Evolutionary conservation across 805 yeast species (phyloP).

Genomic region (Wickerhamiella galacta): DNA sequence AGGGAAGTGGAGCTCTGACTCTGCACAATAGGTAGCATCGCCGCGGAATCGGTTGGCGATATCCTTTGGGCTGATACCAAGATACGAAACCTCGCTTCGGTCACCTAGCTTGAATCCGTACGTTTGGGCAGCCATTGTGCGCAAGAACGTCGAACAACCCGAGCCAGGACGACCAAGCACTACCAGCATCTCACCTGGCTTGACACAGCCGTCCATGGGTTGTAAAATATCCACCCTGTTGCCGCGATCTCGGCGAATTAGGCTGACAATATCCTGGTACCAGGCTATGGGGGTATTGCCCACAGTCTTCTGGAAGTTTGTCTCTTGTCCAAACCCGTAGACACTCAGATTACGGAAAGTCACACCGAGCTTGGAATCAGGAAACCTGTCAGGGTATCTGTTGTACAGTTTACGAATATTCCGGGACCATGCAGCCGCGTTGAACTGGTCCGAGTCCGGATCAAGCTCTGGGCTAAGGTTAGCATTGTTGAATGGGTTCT

Average conservation of each 20-base stretch:
- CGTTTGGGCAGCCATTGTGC: constrained; percentile 45
- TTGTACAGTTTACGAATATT: constrained; percentile 36
- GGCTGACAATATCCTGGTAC: constrained; percentile 14
- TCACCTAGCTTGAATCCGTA: constrained; percentile 30
- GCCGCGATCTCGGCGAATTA: constrained; percentile 1
- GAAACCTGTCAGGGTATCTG: constrained; percentile 44
- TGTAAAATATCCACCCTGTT: constrained; percentile 11
- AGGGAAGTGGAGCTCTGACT: constrained; percentile 58
- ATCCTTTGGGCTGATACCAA: constrained; percentile 41
- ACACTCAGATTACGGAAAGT: constrained; percentile 45
- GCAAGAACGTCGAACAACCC: constrained; percentile 58
- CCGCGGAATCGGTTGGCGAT: constrained; percentile 42
- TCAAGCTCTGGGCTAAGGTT: constrained; percentile 32
- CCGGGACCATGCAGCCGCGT: constrained; percentile 45
- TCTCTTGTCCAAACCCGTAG: constrained; percentile 39
- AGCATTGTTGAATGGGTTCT: constrained; percentile 15
- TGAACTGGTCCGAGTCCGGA: constrained; percentile 41
- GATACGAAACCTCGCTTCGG: constrained; percentile 40
- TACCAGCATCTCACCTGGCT: constrained; percentile 52
- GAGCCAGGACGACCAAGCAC: constrained; percentile 67
- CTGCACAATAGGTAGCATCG: constrained; percentile 28
- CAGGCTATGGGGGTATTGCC: constrained; percentile 25
- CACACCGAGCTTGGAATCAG: constrained; percentile 42
- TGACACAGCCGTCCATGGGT: constrained; percentile 26
- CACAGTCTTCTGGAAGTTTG: constrained; percentile 52